phyloP scores from a whole-genome alignment of 768 basidiomycete species.

The Royoungia palumana region DNA sequence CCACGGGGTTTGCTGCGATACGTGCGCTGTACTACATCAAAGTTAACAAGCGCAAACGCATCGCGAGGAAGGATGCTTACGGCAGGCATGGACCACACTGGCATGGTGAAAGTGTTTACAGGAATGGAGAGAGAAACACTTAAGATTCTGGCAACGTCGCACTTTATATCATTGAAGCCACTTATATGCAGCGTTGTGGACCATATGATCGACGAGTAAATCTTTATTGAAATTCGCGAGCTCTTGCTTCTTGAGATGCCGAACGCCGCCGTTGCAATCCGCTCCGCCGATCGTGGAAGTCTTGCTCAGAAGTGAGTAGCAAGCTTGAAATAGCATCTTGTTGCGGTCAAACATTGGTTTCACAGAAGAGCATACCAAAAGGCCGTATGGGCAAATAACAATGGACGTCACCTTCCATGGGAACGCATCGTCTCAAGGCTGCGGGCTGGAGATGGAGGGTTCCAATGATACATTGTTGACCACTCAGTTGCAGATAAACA shows the following conservation, averaged over 20 bases:
- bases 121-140: background rate
- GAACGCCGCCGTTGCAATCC: background rate
- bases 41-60: background rate
- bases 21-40: constrained; percentile 46
- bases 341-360: too few species aligned
- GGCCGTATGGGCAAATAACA: too few species aligned
- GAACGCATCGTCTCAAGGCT: too few species aligned
- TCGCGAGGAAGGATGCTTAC: constrained; percentile 12
- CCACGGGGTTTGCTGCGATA: constrained; percentile 58
- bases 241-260: background rate
- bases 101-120: constrained; percentile 7
- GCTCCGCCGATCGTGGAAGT: too few species aligned
- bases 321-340: too few species aligned
- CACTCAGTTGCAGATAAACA: too few species aligned
- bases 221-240: constrained; percentile 1
- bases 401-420: too few species aligned
- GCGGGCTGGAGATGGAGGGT: too few species aligned
- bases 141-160: background rate
- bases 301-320: too few species aligned
- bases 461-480: too few species aligned
- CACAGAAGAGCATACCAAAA: too few species aligned
- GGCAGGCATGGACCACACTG: too few species aligned
- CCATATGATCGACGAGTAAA: constrained; percentile 7
- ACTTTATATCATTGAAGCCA: constrained; percentile 13
- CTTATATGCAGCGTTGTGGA: background rate